These are phyloP conservation scores for Marasmius fiardii DNA, from an alignment of 1,284 basidiomycete species.

Conservation along the genomic window DNA sequence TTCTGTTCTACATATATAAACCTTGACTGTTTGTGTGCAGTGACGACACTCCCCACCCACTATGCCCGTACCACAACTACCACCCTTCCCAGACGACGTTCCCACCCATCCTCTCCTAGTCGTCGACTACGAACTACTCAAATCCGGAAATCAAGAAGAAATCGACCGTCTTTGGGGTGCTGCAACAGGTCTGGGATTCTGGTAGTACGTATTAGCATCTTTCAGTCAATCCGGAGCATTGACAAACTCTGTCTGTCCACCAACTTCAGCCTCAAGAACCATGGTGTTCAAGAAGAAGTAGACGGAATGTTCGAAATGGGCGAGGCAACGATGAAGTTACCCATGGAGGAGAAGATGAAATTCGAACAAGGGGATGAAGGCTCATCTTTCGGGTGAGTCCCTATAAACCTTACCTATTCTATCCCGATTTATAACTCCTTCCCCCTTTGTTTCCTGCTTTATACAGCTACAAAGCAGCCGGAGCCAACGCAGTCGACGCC, in stretches of 20 bases:
- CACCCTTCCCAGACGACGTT: constrained; percentile 33
- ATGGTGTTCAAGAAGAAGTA: constrained; percentile 39
- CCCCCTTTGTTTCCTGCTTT: too few relatives aligned
- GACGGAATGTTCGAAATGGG: constrained; percentile 47
- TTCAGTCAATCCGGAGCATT: neutral
- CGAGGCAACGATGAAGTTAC: constrained; percentile 40
- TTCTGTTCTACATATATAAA: too few relatives aligned
- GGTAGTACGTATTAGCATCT: constrained; percentile 30
- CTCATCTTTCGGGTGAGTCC: constrained; percentile 43
- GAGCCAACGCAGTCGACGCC: constrained; percentile 47
- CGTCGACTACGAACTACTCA: constrained; percentile 33
- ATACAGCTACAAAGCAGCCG: constrained; percentile 53
- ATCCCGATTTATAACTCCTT: neutral
- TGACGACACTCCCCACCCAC: neutral
- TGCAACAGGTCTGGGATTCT: constrained; percentile 34
- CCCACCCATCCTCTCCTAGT: constrained; percentile 34
- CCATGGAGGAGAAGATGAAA: constrained; percentile 46
- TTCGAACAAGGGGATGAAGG: constrained; percentile 62
- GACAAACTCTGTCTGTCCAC: too few relatives aligned
- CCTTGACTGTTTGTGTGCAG: too few relatives aligned
- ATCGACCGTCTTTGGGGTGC: constrained; percentile 32
- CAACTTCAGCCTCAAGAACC: constrained; percentile 41
- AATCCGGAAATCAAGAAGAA: constrained; percentile 25
- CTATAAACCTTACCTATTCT: neutral
- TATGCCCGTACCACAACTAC: constrained; percentile 14